A percentile compares a stretch with the other conserved stretches of the same genome.
phyloP scores from a whole-genome alignment of 2,329 filamentous ascomycete genomes.

The Verticillium zaregamsianum region DNA sequence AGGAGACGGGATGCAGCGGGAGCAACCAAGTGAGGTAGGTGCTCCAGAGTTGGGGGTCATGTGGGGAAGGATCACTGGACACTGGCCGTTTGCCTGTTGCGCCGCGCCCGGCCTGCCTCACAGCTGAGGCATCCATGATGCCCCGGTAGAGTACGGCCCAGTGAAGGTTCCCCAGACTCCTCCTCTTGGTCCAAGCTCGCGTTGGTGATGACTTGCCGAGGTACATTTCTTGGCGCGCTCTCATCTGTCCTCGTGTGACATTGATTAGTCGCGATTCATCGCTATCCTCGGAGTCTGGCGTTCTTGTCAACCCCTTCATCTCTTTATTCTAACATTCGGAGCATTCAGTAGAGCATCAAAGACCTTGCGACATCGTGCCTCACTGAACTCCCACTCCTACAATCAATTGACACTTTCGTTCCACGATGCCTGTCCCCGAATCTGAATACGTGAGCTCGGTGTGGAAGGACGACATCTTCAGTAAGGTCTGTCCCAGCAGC shows the following conservation, averaged over 20 bases:
- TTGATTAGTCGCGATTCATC: background rate
- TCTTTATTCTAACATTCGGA: background rate
- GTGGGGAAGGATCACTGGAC: background rate
- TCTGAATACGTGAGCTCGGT: constrained; percentile 75
- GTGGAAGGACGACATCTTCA: constrained; percentile 85
- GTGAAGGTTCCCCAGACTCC: background rate
- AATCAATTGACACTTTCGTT: background rate
- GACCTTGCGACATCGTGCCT: background rate
- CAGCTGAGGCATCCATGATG: background rate
- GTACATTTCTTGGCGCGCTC: background rate
- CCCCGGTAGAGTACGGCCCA: background rate
- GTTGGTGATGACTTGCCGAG: background rate
- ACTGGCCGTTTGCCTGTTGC: background rate
- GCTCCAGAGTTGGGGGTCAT: background rate
- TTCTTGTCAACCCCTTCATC: background rate
- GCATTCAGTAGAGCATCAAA: background rate
- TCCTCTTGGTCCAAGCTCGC: background rate
- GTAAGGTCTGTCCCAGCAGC: constrained; percentile 39
- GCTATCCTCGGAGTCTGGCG: background rate
- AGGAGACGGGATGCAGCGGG: background rate
- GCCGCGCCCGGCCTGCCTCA: background rate
- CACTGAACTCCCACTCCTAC: background rate
- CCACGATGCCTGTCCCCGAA: constrained; percentile 63
- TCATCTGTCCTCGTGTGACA: background rate
- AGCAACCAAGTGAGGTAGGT: background rate